Percentiles rank a stretch among this genome's conserved stretches.
phyloP scores from a whole-genome alignment of 140 eudicot species.

The Erigeron philadelphicus region DNA sequence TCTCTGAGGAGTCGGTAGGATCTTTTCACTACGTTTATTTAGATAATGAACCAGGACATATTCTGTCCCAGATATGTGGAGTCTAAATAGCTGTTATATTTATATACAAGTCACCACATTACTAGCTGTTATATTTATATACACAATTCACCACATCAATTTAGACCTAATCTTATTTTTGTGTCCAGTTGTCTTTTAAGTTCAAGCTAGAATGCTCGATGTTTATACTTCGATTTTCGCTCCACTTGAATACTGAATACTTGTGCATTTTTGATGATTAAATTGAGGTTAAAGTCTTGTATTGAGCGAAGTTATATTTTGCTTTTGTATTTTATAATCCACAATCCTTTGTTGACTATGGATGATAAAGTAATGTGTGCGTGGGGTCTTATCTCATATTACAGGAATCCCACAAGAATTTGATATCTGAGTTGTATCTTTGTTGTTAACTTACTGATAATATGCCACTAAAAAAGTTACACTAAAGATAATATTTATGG shows the following conservation, averaged over 20 bases:
- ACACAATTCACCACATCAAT: neutral
- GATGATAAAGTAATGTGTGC: neutral
- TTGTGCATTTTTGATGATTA: neutral
- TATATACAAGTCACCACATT: slow-evolving; percentile 4
- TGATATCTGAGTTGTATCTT: no score
- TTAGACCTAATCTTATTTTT: neutral
- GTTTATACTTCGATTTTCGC: neutral
- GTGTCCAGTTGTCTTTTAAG: slow-evolving; percentile 2
- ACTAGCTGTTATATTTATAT: neutral
- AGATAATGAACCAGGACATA: neutral
- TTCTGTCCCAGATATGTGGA: neutral
- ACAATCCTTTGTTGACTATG: neutral
- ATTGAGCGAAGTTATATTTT: neutral
- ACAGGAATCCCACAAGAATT: neutral
- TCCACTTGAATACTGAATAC: neutral
- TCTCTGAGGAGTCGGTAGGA: neutral
- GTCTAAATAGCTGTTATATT: slow-evolving; percentile 9
- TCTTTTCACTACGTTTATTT: neutral
- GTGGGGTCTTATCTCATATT: neutral
- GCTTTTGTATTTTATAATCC: neutral
- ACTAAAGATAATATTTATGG: no score
- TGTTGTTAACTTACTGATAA: no score
- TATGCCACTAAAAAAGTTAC: no score
- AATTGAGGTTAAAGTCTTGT: neutral
- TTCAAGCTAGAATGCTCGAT: neutral